Conservation (phyloP, 768 basidiomycete genomes). For the Boletales sp. region DNA sequence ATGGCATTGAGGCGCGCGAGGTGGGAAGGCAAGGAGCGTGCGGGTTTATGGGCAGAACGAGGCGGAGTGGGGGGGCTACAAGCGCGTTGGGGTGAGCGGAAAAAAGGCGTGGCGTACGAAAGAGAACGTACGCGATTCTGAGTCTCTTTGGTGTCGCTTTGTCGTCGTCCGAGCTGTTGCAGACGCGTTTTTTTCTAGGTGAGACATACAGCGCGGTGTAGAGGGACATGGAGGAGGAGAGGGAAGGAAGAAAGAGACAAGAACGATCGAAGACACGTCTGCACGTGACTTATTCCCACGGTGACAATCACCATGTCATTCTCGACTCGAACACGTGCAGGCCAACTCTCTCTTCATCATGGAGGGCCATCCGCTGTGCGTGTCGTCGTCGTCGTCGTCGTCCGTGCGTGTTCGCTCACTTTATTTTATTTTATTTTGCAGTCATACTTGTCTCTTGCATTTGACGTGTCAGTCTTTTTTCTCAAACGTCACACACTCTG, state of each 20-base stretch:
- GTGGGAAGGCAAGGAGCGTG: constrained; percentile 47
- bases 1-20: constrained; percentile 59
- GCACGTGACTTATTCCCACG: constrained; percentile 34
- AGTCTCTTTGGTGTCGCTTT: constrained; percentile 65
- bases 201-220: constrained; percentile 52
- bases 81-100: neutral
- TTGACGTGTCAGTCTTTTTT: constrained; percentile 6
- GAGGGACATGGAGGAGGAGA: constrained; percentile 11
- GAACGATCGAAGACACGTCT: constrained; percentile 26
- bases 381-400: neutral
- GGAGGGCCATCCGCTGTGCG: constrained; percentile 19
- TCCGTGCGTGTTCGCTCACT: neutral
- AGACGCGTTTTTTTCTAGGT: constrained; percentile 50
- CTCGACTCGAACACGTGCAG: too few relatives aligned
- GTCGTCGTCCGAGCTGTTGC: constrained; percentile 47
- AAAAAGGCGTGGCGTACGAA: neutral
- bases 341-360: constrained; percentile 1
- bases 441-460: constrained; percentile 1
- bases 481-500: neutral
- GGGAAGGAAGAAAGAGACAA: neutral
- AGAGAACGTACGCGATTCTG: constrained; percentile 43
- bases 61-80: constrained; percentile 59
- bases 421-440: neutral
- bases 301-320: too few relatives aligned
- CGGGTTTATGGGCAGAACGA: constrained; percentile 39